Percentiles rank a stretch among this genome's conserved stretches.
Evolutionary conservation across 106 monocot genomes (phyloP).

Genomic region (Dendrobium chrysotoxum): DNA sequence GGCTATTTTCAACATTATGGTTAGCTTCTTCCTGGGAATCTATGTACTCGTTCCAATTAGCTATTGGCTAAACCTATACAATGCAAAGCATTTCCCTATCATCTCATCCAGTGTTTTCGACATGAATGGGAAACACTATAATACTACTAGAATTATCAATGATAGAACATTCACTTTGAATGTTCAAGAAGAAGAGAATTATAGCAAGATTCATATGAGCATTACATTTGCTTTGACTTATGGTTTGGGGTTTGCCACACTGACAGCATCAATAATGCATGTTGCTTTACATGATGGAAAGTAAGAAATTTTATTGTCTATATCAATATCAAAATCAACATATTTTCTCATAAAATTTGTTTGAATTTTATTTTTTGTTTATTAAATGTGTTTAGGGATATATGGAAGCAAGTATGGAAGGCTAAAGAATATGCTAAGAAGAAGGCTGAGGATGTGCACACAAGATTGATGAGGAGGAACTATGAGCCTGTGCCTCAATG

Average conservation of each 20-base stretch:
- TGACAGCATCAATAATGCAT: slow-evolving; percentile 59
- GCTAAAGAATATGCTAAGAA: slow-evolving; percentile 7
- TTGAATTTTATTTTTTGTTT: no score
- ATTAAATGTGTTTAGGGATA: not conserved
- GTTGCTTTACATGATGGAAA: slow-evolving; percentile 71
- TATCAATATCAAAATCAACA: no score
- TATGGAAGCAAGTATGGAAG: slow-evolving; percentile 13
- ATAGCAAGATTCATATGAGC: slow-evolving; percentile 53
- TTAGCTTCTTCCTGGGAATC: slow-evolving; percentile 21
- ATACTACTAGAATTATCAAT: slow-evolving; percentile 33
- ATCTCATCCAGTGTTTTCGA: slow-evolving; percentile 23
- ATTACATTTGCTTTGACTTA: slow-evolving; percentile 46
- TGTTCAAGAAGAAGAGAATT: slow-evolving; percentile 17
- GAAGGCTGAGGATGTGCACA: slow-evolving; percentile 17
- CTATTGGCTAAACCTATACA: slow-evolving; percentile 39
- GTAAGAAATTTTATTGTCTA: slow-evolving; percentile 8
- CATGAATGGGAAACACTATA: slow-evolving; percentile 19
- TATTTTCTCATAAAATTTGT: not conserved
- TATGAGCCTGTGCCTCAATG: slow-evolving; percentile 78
- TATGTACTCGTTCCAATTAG: slow-evolving; percentile 34
- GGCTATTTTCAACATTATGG: slow-evolving; percentile 34
- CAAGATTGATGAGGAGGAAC: slow-evolving; percentile 54
- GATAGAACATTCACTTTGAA: slow-evolving; percentile 25
- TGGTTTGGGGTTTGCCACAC: slow-evolving; percentile 58
- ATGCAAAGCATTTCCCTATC: slow-evolving; percentile 41